Conservation (phyloP, 2,329 filamentous ascomycete genomes). For the Amylocarpus encephaloides region DNA sequence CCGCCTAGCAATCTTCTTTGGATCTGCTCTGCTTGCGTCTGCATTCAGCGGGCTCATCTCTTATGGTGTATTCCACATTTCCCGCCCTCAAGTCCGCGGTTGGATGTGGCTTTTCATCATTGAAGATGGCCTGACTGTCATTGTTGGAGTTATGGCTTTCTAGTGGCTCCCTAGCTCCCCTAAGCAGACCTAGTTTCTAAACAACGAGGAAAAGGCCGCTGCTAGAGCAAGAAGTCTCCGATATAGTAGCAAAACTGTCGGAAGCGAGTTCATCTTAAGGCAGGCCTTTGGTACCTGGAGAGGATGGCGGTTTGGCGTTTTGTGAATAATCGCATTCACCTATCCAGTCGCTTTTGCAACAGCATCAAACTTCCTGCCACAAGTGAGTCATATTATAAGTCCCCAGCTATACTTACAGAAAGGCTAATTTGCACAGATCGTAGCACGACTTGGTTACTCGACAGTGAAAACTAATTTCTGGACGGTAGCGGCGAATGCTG, state of each 20-base stretch:
- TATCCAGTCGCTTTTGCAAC: conserved; percentile 34
- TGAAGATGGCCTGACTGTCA: conserved; percentile 19
- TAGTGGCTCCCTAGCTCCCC: conserved; percentile 22
- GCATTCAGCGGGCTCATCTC: conserved; percentile 27
- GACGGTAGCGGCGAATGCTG: conserved; percentile 31
- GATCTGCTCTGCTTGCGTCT: conserved; percentile 36
- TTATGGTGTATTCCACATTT: conserved; percentile 39
- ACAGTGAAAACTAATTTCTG: no score
- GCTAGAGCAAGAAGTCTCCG: conserved; percentile 43
- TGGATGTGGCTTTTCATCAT: conserved; percentile 38
- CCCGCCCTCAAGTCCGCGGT: conserved; percentile 37
- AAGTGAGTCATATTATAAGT: no score
- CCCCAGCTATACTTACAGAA: no score
- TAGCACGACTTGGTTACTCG: no score
- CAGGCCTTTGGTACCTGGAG: conserved; percentile 42
- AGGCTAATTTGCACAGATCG: no score
- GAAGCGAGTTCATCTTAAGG: conserved; percentile 44
- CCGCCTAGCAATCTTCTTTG: conserved; percentile 40
- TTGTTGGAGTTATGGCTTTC: conserved; percentile 24
- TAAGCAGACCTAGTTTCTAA: conserved; percentile 3
- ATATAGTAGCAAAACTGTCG: conserved; percentile 42
- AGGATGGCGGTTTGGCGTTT: conserved; percentile 41
- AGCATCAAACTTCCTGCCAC: conserved; percentile 28
- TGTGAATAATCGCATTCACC: conserved; percentile 14
- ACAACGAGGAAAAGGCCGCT: conserved; percentile 34